Evolutionary conservation across 495 filamentous ascomycete species (phyloP), one percentile per base, ranked within the genome.

Genomic region (Recurvomyces mirabilis): DNA sequence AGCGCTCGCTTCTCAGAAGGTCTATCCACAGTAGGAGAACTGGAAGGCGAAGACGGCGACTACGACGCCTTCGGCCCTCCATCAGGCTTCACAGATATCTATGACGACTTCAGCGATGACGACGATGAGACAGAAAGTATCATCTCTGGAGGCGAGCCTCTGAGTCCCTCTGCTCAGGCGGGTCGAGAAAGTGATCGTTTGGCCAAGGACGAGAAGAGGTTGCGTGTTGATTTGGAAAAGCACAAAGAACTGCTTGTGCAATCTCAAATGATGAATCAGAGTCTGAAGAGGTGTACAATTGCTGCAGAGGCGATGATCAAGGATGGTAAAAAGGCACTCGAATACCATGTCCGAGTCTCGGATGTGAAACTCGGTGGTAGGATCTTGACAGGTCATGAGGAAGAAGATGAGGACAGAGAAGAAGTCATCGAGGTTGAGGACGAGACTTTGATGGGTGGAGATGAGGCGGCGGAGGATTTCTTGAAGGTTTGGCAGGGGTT

Each of bases 181-280:
- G 59, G 68, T 73, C 36, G 61, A 58, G 2, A 59, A 58, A 5
- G 60, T 67, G 43, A 65, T 59, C 40, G 51, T 1, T 29, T 54
- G 4, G 62, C 60, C 3, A 60, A 65, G 21, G 91, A 95, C 52
- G 84, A 91, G 57, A 79, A 79, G 56, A 71, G 82, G 14, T 68
- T 94, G 18, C 71, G 78, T 42, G 65, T 93, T 14, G 91, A 99
- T 60, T 71, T 99, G 11, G 73, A 79, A 5, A 86, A 85, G 56
- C 91, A 99, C 56, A 84, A 87, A 46, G 81, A 88, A 53, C 67
- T 96, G 1, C 73, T 98, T 3, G 63, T 83, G 18, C 87, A 94
- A 60, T 87, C 81, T 44, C 84, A 94, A 56, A 89, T 82, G 61
- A 84, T 96, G 66, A 96, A 96, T 59, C 82, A 91, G 54, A 89